Evolutionary conservation across 768 basidiomycete genomes (phyloP), one percentile per base, ranked within the genome.

Genomic region (Mycena maculata): DNA sequence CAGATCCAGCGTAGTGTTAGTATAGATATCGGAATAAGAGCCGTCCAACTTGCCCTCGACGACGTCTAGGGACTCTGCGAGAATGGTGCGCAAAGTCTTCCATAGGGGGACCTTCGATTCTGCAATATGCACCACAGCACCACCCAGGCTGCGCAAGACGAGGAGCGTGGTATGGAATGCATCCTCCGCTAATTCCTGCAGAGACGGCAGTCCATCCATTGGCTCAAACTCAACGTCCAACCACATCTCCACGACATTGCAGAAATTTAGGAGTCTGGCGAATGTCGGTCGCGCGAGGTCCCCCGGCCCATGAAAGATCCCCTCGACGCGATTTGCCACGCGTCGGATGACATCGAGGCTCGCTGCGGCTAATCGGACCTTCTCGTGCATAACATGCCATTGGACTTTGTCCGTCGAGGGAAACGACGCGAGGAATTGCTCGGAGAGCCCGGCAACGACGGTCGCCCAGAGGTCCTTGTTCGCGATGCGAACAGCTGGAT

Each of bases 381-480:
- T 88, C 72, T 90, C 89, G 70, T 87, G 82, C 70, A 87, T 81
- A 13, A 83, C 81, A n/a, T 78, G 79, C 87, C 89, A 92, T 2
- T 81, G 76, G 27, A 84, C 78, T 33, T 79, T 75, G 25, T 79
- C 79, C n/a, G 87, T 84, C 12, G 83, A 77, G n/a, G 88, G 88
- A 73, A 92, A 88, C 15, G 81, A 74, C 7, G 79, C 79, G 44
- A 88, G 81, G 69, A 87, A 83, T 64, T 86, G 81, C 48, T 89
- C 86, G 2, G 87, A 81, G 25, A 90, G 77, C 1, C 82, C 85
- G 49, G 81, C 72, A 53, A 90, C 78, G 62, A 90, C 79, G 28
- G 82, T 81, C 13, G 83, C 72, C 88, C 87, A 90, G 63, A 78
- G 73, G 23, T 78, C 74, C 65, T 79, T 80, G 57, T 83, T 80